These are phyloP conservation scores for Areca catechu DNA, from an alignment of 176 grass and related monocot species.

Conservation along the genomic window DNA sequence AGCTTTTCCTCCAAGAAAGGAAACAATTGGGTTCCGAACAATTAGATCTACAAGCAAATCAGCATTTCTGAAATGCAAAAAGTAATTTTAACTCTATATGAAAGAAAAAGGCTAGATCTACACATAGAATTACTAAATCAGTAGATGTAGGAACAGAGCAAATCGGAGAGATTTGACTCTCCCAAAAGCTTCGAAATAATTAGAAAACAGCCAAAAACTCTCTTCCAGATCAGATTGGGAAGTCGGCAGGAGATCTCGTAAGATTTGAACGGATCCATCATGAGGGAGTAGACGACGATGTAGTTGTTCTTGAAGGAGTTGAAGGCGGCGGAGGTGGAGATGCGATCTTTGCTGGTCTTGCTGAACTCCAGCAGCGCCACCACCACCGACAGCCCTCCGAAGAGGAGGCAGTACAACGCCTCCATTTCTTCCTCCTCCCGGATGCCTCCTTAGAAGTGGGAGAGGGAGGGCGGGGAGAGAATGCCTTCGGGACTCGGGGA, in stretches of 20 bases:
- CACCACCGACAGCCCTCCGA: slow-evolving; percentile 8
- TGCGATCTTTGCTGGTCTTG: slow-evolving; percentile 7
- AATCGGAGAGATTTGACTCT: too few species aligned
- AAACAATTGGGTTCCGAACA: too few species aligned
- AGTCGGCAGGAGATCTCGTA: background rate
- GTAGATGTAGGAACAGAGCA: too few species aligned
- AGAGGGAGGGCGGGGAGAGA: background rate
- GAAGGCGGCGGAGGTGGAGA: slow-evolving; percentile 17
- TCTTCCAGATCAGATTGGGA: background rate
- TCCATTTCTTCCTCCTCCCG: background rate
- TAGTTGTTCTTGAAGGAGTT: slow-evolving; percentile 20
- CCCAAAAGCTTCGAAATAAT: too few species aligned
- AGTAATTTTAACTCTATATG: too few species aligned
- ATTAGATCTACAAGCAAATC: too few species aligned
- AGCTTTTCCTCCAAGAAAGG: too few species aligned
- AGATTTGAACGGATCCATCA: slow-evolving; percentile 6
- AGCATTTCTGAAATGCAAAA: too few species aligned
- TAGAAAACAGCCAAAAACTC: too few species aligned
- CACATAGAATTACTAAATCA: too few species aligned
- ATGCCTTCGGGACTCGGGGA: background rate
- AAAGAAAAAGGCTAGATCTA: too few species aligned
- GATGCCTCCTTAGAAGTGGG: background rate
- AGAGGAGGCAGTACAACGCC: slow-evolving; percentile 7
- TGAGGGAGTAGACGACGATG: slow-evolving; percentile 19
- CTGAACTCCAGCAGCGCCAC: slow-evolving; percentile 10